Conservation (phyloP, 108 stramenopile genomes). For the Schizochytrium sp. region DNA sequence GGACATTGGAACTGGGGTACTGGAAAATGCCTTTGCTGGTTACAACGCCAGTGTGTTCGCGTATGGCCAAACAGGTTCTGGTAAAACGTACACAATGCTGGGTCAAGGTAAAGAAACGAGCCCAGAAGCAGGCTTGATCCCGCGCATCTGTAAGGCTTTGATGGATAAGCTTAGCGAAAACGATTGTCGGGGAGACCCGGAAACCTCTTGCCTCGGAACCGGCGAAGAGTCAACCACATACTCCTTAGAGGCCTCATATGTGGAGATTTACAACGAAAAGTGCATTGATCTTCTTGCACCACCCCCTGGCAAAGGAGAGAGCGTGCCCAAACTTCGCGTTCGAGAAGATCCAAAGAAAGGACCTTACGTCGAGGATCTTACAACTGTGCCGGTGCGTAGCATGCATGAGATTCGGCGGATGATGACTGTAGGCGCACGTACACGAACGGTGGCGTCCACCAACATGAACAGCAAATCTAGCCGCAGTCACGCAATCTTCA, state of each 20-base stretch:
- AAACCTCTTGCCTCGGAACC: slow-evolving; percentile 16
- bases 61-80: slow-evolving; percentile 67
- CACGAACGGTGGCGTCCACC: slow-evolving; percentile 38
- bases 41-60: slow-evolving; percentile 65
- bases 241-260: slow-evolving; percentile 59
- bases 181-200: background rate
- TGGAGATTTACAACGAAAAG: slow-evolving; percentile 68
- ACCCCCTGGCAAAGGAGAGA: background rate
- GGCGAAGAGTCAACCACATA: slow-evolving; percentile 27
- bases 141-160: slow-evolving; percentile 27
- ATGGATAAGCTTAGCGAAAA: background rate
- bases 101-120: slow-evolving; percentile 41
- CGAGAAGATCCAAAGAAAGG: slow-evolving; percentile 65
- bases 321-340: slow-evolving; percentile 42
- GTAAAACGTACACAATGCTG: slow-evolving; percentile 69
- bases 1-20: slow-evolving; percentile 19
- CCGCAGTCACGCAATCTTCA: slow-evolving; percentile 63
- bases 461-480: slow-evolving; percentile 4
- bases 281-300: slow-evolving; percentile 62
- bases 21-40: slow-evolving; percentile 53
- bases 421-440: slow-evolving; percentile 5
- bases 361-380: slow-evolving; percentile 69
- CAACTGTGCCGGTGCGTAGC: slow-evolving; percentile 61
- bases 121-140: slow-evolving; percentile 61
- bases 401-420: slow-evolving; percentile 64